Base-by-base conservation (phyloP, 2,329 filamentous ascomycete species). In the Fusarium multiceps region DNA sequence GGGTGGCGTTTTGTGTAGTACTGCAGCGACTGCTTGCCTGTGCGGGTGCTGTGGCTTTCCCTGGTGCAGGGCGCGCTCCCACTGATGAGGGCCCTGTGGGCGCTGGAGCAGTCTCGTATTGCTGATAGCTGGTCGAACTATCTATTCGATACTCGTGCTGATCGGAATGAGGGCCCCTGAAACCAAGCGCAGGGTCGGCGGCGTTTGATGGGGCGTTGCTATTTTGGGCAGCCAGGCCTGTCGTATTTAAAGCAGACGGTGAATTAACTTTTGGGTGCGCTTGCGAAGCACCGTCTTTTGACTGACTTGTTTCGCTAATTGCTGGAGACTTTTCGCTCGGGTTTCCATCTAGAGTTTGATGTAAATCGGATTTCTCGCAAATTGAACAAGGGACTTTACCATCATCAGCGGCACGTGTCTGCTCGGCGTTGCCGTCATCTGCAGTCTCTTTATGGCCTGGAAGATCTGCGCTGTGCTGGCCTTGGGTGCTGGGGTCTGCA, bases 61-160 rank as follows among this genome's bases (percentile, higher is more conserved):
- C 60, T 62, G 53, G 43, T 40, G 68, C 59, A 71, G 68, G 64
- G 63, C 28, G 56, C 54, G 30, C 54, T 51, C 53, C 61, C 48
- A 46, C 69, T 48, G 53, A 58, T 53, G 49, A 68, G 57, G 62
- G 47, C 55, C 53, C 68, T 69, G 28, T 53, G n/a, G 72, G 43
- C 40, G 68, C 72, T 67, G 64, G 61, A 69, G 47, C 37, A 63
- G 48, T 45, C 73, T 74, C 72, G 72, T 74, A 75, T 74, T 69
- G 58, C 55, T 51, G 62, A 37, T 58, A 47, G 37, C 23, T 68
- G 47, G 45, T 49, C 34, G 41, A 56, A 30, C 49, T 43, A 37
- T 72, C 56, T 58, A 46, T 59, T 59, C 32, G 57, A 59, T 55
- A 68, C 47, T 59, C 50, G 21, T 66, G 55, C 64, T 64, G 62